Conservation (phyloP, 768 basidiomycete genomes). For the Tulasnella sp. region DNA sequence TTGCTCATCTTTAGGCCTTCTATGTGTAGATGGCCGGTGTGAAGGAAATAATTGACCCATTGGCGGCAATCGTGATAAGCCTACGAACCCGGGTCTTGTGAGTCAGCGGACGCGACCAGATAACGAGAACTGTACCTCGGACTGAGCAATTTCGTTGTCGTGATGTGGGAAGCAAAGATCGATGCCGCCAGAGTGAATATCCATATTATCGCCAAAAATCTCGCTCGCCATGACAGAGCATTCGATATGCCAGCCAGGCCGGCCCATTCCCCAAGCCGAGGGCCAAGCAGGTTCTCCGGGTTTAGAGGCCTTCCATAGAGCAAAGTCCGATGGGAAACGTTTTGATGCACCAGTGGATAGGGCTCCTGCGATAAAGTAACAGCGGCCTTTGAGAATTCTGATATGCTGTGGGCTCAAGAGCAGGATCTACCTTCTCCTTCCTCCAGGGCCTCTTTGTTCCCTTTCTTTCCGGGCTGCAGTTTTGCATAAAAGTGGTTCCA, state of each 20-base stretch:
- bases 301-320: conserved; percentile 96
- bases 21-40: conserved; percentile 97
- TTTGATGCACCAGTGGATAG: conserved; percentile 57
- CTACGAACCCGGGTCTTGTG: conserved; percentile 41
- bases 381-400: conserved; percentile 13
- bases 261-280: conserved; percentile 92
- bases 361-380: conserved; percentile 43
- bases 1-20: conserved; percentile 99
- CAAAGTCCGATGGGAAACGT: conserved; percentile 87
- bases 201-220: conserved; percentile 84
- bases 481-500: conserved; percentile 82
- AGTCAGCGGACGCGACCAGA: conserved; percentile 16
- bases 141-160: conserved; percentile 97
- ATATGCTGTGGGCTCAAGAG: neutral
- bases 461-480: conserved; percentile 93
- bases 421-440: conserved; percentile 76
- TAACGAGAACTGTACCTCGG: conserved; percentile 55
- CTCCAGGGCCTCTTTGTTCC: conserved; percentile 81
- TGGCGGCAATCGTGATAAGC: conserved; percentile 86
- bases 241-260: conserved; percentile 99
- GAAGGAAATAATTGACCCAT: conserved; percentile 99
- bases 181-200: conserved; percentile 95
- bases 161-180: conserved; percentile 99
- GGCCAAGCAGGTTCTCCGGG: conserved; percentile 96
- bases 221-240: conserved; percentile 98